Conservation (phyloP, 352 stramenopile genomes). For the Bremia lactucae region DNA sequence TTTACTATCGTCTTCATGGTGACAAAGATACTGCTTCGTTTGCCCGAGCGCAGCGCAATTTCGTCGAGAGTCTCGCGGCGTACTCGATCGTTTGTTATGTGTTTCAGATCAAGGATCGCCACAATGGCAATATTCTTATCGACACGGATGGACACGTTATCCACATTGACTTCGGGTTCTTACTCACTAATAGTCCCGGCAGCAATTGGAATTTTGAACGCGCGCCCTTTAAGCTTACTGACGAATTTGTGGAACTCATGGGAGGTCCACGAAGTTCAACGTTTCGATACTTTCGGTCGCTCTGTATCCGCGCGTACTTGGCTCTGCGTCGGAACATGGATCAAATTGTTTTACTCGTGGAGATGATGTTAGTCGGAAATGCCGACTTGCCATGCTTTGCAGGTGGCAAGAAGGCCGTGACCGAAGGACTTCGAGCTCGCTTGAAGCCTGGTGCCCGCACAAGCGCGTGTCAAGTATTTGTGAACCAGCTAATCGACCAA, state of each 20-base stretch:
- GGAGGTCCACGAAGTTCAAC: conserved; percentile 85
- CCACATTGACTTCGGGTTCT: conserved; percentile 99
- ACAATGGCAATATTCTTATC: conserved; percentile 99
- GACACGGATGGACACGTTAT: conserved; percentile 94
- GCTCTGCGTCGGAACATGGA: conserved; percentile 89
- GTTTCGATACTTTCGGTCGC: conserved; percentile 91
- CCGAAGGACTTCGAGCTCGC: conserved; percentile 62
- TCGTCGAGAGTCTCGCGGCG: conserved; percentile 88
- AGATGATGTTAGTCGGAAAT: conserved; percentile 93
- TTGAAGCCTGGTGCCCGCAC: conserved; percentile 75
- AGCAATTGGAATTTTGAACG: conserved; percentile 94
- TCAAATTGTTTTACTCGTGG: conserved; percentile 91
- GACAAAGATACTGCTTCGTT: conserved; percentile 61
- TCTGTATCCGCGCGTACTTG: conserved; percentile 94
- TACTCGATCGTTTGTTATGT: conserved; percentile 98
- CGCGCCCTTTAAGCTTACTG: conserved; percentile 96
- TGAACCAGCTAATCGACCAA: conserved; percentile 81
- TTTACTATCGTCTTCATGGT: conserved; percentile 89
- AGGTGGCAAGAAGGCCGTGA: conserved; percentile 68
- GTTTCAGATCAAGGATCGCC: conserved; percentile 96
- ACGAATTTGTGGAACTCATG: conserved; percentile 93
- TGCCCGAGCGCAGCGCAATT: conserved; percentile 77
- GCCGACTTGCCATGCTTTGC: conserved; percentile 73
- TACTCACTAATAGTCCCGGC: conserved; percentile 90
- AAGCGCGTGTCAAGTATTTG: conserved; percentile 69